Percentiles rank a stretch among this genome's conserved stretches.
phyloP scores from a whole-genome alignment of 148 eudicot species.

The Drosera capensis region DNA sequence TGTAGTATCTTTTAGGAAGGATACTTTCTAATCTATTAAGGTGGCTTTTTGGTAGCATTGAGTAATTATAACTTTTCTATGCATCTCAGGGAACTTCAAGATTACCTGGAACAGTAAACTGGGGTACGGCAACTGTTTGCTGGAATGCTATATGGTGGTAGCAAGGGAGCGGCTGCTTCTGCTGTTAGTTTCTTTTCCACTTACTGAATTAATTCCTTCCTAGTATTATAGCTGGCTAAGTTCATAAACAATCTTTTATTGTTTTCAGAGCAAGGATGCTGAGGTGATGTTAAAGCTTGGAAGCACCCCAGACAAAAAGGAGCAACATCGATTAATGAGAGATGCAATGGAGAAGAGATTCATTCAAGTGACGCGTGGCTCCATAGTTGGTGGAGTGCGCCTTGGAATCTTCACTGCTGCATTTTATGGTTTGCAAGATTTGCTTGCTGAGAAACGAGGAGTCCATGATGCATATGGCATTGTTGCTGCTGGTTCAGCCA shows the following conservation, averaged over 20 bases:
- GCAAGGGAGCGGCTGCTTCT: conserved; percentile 96
- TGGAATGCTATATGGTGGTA: conserved; percentile 90
- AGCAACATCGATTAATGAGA: conserved; percentile 91
- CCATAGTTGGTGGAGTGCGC: conserved; percentile 88
- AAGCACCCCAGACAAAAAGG: conserved; percentile 92
- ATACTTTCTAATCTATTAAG: too few species aligned
- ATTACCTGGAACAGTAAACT: conserved; percentile 72
- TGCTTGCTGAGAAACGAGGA: conserved; percentile 68
- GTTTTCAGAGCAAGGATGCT: conserved; percentile 89
- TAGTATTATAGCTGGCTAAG: not conserved
- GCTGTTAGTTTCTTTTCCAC: conserved; percentile 63
- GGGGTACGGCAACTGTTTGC: conserved; percentile 97
- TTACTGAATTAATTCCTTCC: not conserved
- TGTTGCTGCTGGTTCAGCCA: conserved; percentile 85
- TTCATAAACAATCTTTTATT: not conserved
- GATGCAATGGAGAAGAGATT: conserved; percentile 99
- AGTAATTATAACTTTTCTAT: not conserved
- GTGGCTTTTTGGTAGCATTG: too few species aligned
- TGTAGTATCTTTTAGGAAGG: too few species aligned
- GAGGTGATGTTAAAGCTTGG: conserved; percentile 96
- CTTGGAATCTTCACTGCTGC: conserved; percentile 93
- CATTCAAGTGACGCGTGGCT: conserved; percentile 71
- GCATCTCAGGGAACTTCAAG: conserved; percentile 30
- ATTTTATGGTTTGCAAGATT: conserved; percentile 71
- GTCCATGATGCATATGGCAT: conserved; percentile 78